These are phyloP conservation scores for Sporothrix phasma DNA, from an alignment of 2,329 filamentous ascomycete species.

Conservation along the genomic window DNA sequence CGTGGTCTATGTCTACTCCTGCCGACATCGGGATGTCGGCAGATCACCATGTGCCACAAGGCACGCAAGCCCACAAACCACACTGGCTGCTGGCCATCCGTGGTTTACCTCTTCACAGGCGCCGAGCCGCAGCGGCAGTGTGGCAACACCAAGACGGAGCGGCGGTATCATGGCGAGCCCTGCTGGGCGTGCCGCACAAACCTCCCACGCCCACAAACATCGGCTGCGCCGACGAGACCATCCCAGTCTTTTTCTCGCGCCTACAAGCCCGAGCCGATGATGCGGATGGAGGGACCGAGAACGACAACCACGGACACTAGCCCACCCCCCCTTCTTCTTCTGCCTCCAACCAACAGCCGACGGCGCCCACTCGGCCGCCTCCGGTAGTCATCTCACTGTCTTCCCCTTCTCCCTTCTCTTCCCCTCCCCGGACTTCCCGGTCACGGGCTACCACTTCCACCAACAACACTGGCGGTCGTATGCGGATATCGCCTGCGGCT, in stretches of 20 bases:
- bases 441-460: neutral
- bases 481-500: neutral
- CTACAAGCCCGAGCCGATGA: neutral
- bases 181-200: constrained; percentile 7
- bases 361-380: neutral
- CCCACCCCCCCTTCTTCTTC: neutral
- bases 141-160: neutral
- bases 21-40: constrained; percentile 10
- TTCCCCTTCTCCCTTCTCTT: neutral
- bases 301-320: too few species aligned
- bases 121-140: neutral
- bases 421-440: neutral
- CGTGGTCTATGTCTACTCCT: constrained; percentile 8
- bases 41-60: neutral
- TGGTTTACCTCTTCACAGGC: neutral
- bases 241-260: neutral
- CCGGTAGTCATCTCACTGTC: neutral
- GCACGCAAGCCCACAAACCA: neutral
- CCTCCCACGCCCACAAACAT: neutral
- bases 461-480: neutral
- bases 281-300: neutral
- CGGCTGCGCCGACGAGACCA: neutral
- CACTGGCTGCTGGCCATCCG: neutral
- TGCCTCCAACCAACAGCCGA: neutral
- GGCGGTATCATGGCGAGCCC: neutral